Percentiles rank a stretch among this genome's conserved stretches.
Evolutionary conservation across 345 rosid genomes (phyloP).

Genomic region (Bruguiera sexangula): DNA sequence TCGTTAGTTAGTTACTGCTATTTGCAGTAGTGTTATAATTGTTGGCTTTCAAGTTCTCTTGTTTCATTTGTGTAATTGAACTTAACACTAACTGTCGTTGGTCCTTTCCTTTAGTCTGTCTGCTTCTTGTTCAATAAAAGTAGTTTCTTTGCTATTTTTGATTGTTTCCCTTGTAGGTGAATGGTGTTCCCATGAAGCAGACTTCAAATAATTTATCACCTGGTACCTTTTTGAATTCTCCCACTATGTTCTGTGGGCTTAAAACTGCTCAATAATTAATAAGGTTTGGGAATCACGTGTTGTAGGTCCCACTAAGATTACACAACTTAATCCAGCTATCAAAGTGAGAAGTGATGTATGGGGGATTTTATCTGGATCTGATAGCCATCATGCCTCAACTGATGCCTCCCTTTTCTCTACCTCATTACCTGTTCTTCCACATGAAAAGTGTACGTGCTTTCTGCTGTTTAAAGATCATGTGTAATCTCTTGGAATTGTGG

Average conservation of each 20-base stretch:
- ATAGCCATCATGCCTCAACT: constrained; percentile 37
- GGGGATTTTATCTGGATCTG: constrained; percentile 36
- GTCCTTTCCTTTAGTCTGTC: not conserved
- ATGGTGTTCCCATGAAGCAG: constrained; percentile 37
- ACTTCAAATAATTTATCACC: constrained; percentile 22
- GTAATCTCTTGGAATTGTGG: not conserved
- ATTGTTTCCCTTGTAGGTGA: constrained; percentile 16
- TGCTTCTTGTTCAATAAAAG: not conserved
- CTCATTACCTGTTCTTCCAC: constrained; percentile 66
- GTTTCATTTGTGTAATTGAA: not conserved
- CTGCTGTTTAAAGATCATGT: not conserved
- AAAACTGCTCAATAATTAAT: not conserved
- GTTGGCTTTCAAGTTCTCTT: not conserved
- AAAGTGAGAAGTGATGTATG: constrained; percentile 34
- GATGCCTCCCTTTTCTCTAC: constrained; percentile 63
- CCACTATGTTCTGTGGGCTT: constrained; percentile 2
- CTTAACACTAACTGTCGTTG: not conserved
- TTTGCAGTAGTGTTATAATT: not conserved
- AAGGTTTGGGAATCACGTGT: constrained; percentile 16
- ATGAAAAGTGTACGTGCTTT: constrained; percentile 48
- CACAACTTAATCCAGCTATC: constrained; percentile 28
- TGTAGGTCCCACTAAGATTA: constrained; percentile 30
- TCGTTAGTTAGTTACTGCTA: no score
- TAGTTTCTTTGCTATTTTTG: not conserved
- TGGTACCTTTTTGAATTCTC: constrained; percentile 24